phyloP scores from a whole-genome alignment of 345 rosid species.

The Boechera retrofracta region DNA sequence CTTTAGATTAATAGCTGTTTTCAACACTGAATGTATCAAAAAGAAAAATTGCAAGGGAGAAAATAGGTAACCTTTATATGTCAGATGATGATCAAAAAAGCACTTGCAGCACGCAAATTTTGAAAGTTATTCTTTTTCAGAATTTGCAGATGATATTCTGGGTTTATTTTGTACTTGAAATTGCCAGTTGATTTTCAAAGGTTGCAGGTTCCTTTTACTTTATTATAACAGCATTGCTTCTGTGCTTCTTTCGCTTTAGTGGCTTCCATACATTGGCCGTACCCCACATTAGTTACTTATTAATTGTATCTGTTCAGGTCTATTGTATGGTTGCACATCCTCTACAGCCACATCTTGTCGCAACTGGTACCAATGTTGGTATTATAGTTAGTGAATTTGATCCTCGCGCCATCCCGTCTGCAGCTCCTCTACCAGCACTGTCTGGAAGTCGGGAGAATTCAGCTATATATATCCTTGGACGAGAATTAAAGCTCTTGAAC shows the following conservation, averaged over 20 bases:
- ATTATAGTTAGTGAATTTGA: constrained; percentile 95
- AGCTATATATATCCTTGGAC: constrained; percentile 82
- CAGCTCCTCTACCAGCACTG: constrained; percentile 83
- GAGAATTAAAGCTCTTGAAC: constrained; percentile 85
- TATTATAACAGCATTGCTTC: constrained; percentile 4
- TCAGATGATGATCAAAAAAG: background rate
- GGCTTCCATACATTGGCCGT: constrained; percentile 26
- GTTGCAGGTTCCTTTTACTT: constrained; percentile 16
- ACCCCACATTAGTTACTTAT: constrained; percentile 37
- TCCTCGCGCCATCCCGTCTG: constrained; percentile 88
- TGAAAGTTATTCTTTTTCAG: background rate
- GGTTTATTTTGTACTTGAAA: constrained; percentile 8
- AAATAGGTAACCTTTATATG: background rate
- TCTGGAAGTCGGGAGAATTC: constrained; percentile 93
- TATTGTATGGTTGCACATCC: constrained; percentile 99
- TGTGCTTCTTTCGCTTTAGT: constrained; percentile 9
- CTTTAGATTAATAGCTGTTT: constrained; percentile 26
- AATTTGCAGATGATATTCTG: constrained; percentile 19
- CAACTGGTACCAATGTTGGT: constrained; percentile 94
- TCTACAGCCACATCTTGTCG: constrained; percentile 98
- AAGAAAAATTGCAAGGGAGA: background rate
- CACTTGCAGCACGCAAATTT: background rate
- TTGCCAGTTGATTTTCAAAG: constrained; percentile 17
- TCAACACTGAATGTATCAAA: constrained; percentile 17
- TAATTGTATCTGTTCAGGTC: constrained; percentile 63